Base-by-base conservation (phyloP, 2,329 filamentous ascomycete species). In the Pseudocercospora ulei region DNA sequence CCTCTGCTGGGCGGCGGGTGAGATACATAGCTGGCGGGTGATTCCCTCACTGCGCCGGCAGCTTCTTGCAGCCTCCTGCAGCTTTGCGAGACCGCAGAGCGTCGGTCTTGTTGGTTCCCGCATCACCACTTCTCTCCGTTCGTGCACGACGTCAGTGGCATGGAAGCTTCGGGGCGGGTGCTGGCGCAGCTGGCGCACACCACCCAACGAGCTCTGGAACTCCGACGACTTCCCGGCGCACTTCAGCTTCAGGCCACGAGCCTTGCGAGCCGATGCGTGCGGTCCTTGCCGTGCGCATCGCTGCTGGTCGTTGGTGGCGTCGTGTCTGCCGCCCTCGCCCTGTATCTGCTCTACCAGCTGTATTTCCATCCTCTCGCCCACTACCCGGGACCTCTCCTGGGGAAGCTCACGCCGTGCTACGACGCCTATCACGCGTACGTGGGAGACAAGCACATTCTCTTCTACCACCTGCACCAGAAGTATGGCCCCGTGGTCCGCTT, bases 361-460 rank as follows among this genome's bases (percentile, higher is more conserved):
- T 45, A 42, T 26, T 48, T 53, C 25, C 64, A 68, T 40, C 65
- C 64, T 5, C 58, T 67, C 3, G 56, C 64, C 5, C 55, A 52
- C 12, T 65, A 65, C 41, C 52, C 54, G 7, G 54, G 54, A 3
- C 54, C 54, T 7, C 25, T 51, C 1, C 40, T 55, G 23, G 50
- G 46, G 9, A 44, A 45, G 6, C 19, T 54, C 11, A 54, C 51
- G 7, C 41, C 40, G 18, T 46, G 38, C 18, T 51, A 51, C 33
- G 48, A 51, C 38, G 46, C 52, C 7, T 55, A 54, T 35, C 52
- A 55, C 28, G 51, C 51, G 7, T 53, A 53, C 33, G 44, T 48
- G 14, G 52, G 52, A 17, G 52, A 55, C 41, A 52, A 51, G 27
- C 51, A 55, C 36, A 44, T 53, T 17, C 37, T 52, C 22, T 49